A percentile compares a stretch with the other conserved stretches of the same genome.
These are phyloP conservation scores for Microthyrium microscopicum DNA, from an alignment of 2,329 filamentous ascomycete genomes.

Conservation along the genomic window DNA sequence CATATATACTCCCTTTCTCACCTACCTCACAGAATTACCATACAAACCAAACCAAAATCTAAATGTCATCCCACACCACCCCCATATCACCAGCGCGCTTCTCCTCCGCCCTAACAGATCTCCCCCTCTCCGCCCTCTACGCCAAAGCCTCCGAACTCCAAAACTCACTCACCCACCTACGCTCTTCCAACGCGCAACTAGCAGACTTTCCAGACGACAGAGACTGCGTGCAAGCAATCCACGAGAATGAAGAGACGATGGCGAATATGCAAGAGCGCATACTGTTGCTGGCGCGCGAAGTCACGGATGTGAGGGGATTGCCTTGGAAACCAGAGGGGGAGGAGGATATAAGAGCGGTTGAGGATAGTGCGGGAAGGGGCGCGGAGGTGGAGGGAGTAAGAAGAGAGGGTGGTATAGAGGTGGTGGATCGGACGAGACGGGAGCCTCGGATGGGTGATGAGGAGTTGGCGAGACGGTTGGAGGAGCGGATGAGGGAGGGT, in stretches of 20 bases:
- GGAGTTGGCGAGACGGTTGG: too few species aligned
- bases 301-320: constrained; percentile 44
- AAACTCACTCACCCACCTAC: constrained; percentile 58
- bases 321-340: constrained; percentile 28
- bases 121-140: constrained; percentile 50
- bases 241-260: constrained; percentile 55
- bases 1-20: constrained; percentile 2
- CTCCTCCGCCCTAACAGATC: constrained; percentile 48
- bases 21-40: background rate
- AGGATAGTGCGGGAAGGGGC: too few species aligned
- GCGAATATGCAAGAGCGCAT: constrained; percentile 50
- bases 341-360: constrained; percentile 13
- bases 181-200: constrained; percentile 54
- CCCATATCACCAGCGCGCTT: constrained; percentile 49
- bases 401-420: too few species aligned
- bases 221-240: constrained; percentile 58
- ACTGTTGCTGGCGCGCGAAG: constrained; percentile 45
- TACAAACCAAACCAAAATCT: constrained; percentile 4
- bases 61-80: constrained; percentile 44
- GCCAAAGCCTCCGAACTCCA: constrained; percentile 60
- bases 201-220: constrained; percentile 38
- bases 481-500: too few species aligned
- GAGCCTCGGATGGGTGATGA: too few species aligned
- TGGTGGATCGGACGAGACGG: too few species aligned
- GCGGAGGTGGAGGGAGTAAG: too few species aligned